These are phyloP conservation scores for Globomyces pollinis-pini DNA, from an alignment of 192 early-diverging fungal genomes.

Conservation along the genomic window DNA sequence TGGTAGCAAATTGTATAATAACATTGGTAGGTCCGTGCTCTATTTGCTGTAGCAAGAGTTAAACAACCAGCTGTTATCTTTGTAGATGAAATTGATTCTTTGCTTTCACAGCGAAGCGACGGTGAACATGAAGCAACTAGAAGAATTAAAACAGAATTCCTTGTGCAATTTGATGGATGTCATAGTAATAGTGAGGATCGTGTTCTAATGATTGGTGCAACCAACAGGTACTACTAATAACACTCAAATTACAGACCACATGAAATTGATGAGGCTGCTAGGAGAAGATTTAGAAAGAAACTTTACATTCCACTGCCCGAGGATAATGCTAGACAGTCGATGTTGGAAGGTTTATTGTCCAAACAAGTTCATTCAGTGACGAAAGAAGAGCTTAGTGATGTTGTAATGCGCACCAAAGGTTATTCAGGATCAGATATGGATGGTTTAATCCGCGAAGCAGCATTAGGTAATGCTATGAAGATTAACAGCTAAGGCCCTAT, in stretches of 20 bases:
- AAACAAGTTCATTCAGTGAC: conserved; percentile 51
- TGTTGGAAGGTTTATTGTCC: conserved; percentile 58
- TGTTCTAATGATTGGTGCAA: conserved; percentile 59
- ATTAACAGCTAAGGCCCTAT: too few species aligned
- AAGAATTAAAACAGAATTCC: conserved; percentile 90
- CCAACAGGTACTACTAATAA: conserved; percentile 5
- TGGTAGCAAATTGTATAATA: too few species aligned
- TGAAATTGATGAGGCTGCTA: conserved; percentile 89
- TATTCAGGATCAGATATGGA: conserved; percentile 89
- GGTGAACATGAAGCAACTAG: conserved; percentile 82
- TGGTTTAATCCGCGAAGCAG: conserved; percentile 64
- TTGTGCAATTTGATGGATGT: conserved; percentile 73
- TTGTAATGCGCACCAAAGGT: conserved; percentile 63
- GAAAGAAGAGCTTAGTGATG: conserved; percentile 45
- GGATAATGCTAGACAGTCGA: conserved; percentile 47
- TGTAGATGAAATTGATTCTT: conserved; percentile 91
- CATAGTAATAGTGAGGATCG: conserved; percentile 67
- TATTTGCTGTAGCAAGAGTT: conserved; percentile 86
- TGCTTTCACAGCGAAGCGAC: conserved; percentile 80
- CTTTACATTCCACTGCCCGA: conserved; percentile 86
- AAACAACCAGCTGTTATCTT: conserved; percentile 84
- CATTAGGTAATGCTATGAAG: too few species aligned
- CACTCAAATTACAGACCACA: conserved; percentile 61
- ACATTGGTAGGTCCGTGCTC: too few species aligned
- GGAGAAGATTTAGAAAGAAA: conserved; percentile 54